Percentiles rank a stretch among this genome's conserved stretches.
phyloP scores from a whole-genome alignment of 2,329 filamentous ascomycete species.

The Colletotrichum nymphaeae region DNA sequence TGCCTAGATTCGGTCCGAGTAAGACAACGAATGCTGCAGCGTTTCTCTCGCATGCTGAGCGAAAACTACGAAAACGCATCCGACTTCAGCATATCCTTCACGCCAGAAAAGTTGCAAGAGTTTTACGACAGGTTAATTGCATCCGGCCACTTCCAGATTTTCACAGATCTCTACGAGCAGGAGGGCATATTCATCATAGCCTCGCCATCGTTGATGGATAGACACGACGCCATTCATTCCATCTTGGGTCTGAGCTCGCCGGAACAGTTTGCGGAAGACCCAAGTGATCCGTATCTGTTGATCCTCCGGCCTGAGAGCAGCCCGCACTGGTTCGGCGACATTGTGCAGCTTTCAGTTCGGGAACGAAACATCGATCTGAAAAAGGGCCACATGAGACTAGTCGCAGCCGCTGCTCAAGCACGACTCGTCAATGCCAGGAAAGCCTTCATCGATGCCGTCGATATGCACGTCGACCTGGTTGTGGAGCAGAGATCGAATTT shows the following conservation, averaged over 20 bases:
- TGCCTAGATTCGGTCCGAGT: slow-evolving; percentile 96
- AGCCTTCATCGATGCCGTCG: slow-evolving; percentile 81
- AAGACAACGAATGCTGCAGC: slow-evolving; percentile 94
- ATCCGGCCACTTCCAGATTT: slow-evolving; percentile 89
- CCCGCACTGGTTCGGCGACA: slow-evolving; percentile 84
- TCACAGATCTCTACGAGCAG: slow-evolving; percentile 75
- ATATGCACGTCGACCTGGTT: slow-evolving; percentile 86
- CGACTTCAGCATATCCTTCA: slow-evolving; percentile 87
- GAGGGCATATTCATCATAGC: slow-evolving; percentile 87
- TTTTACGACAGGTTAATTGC: slow-evolving; percentile 85
- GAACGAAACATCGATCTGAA: slow-evolving; percentile 88
- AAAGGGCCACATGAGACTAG: slow-evolving; percentile 84
- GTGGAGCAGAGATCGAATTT: slow-evolving; percentile 95
- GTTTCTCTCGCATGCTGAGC: slow-evolving; percentile 90
- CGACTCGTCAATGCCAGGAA: slow-evolving; percentile 83
- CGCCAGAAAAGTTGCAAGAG: slow-evolving; percentile 74
- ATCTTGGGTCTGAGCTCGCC: slow-evolving; percentile 79
- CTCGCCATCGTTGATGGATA: slow-evolving; percentile 80
- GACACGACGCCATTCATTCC: slow-evolving; percentile 84
- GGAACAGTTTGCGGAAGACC: slow-evolving; percentile 73
- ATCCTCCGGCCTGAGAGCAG: slow-evolving; percentile 85
- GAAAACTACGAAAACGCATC: slow-evolving; percentile 97
- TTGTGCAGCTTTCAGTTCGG: slow-evolving; percentile 76
- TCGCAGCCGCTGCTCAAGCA: slow-evolving; percentile 87
- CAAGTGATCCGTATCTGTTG: slow-evolving; percentile 84